Conservation (phyloP, 768 basidiomycete species). For the Mycena epipterygia region DNA sequence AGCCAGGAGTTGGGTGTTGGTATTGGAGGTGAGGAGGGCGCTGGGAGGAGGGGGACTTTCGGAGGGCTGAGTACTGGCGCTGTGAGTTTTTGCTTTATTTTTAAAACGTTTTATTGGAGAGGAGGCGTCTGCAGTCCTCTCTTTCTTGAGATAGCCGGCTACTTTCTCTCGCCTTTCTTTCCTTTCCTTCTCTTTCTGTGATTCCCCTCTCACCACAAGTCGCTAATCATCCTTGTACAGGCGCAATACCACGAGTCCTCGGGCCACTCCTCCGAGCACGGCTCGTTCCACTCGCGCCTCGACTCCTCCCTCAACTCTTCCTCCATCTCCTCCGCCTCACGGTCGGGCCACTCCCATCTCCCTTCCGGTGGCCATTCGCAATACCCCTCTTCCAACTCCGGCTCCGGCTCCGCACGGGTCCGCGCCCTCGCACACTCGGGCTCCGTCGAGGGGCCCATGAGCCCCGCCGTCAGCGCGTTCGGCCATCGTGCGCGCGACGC, state of each 20-base stretch:
- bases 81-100: background rate
- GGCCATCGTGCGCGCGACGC: constrained; percentile 15
- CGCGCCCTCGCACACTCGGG: constrained; percentile 19
- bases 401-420: constrained; percentile 25
- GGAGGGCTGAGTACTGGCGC: background rate
- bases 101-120: too few species aligned
- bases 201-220: background rate
- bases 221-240: background rate
- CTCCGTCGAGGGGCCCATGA: constrained; percentile 33
- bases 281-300: constrained; percentile 33
- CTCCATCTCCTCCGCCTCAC: constrained; percentile 26
- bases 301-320: constrained; percentile 16
- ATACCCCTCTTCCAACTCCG: constrained; percentile 2
- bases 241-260: constrained; percentile 25
- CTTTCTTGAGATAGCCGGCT: background rate
- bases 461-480: constrained; percentile 34
- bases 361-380: background rate
- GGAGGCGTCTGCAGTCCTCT: background rate
- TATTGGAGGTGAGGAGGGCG: background rate
- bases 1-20: constrained; percentile 22
- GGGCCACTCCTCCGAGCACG: constrained; percentile 29
- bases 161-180: too few species aligned
- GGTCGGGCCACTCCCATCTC: background rate
- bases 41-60: background rate
- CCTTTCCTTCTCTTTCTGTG: background rate